Evolutionary conservation across 2,329 filamentous ascomycete genomes (phyloP), one percentile per base, ranked within the genome.

Genomic region (Exophiala xenobiotica): DNA sequence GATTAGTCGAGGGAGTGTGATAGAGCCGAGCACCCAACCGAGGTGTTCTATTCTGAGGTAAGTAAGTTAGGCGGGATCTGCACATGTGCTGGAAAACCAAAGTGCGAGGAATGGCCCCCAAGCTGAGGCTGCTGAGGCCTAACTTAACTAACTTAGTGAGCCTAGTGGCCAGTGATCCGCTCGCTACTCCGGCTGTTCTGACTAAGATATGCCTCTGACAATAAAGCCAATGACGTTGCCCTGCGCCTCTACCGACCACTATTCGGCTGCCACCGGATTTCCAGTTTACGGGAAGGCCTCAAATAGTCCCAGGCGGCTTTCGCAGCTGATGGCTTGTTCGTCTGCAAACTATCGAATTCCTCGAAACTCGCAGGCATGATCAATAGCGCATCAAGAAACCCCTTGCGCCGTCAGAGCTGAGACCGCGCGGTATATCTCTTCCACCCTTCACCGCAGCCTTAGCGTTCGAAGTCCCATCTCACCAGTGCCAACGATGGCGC

Each of bases 181-280:
- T 22, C 20, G 40, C 20, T 44, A 44, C 41, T 19, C 12, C 14
- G 7, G 41, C 8, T 3, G 31, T 16, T 35, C 45, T 54, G 52
- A 54, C 52, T 54, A 54, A 54, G 52, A 54, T 50, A 40, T 50
- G 40, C 45, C 48, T 39, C 48, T 46, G 19, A 6, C 35, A 39
- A 26, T 38, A 14, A 50, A 31, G 42, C 47, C 39, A 39, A 54
- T 54, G 52, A 54, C 52, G 52, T 51, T 42, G 27, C 14, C 19
- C n/a, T 20, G 26, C 16, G 14, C 4, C 23, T 31, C 22, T 45
- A 26, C 18, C 23, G 16, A 19, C 6, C 9, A 23, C 23, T 33
- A 46, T 42, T 51, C 54, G 54, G 54, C 54, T 48, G 44, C 39
- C 18, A 51, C 54, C 54, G 54, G 54, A 54, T 8, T 40, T 22